Evolutionary conservation across 2,329 filamentous ascomycete genomes (phyloP), one percentile per base, ranked within the genome.

Genomic region (Fusarium haematococcum): DNA sequence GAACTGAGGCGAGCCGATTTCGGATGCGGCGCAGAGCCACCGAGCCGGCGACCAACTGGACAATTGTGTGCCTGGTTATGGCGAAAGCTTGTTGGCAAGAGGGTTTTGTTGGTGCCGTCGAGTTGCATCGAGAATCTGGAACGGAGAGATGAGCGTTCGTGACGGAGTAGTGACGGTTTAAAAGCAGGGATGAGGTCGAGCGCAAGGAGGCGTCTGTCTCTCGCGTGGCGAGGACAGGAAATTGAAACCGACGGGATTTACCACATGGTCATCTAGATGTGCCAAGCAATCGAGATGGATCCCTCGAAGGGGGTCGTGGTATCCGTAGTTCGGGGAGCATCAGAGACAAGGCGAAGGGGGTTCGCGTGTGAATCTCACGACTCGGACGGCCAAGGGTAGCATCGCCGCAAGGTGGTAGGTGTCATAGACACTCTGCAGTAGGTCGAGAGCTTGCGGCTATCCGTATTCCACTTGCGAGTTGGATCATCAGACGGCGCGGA

Each of bases 1-100:
- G 64, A 65, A 70, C 63, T 68, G 64, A 73, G 64, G 65, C 70
- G 54, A 73, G 60, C 69, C 65, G 30, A 67, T 41, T 63, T 66
- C 61, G 73, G 67, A 69, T 63, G 59, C 67, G 69, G 61, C 43
- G 56, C 52, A 68, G 25, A 57, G 45, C 27, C 57, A 56, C 30
- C 33, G 32, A 32, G 5, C 39, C 41, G 39, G n/a, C 33, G 27
- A 32, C 54, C 58, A 45, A 65, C 63, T 20, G 23, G 27, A 57
- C 25, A 52, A 52, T 52, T 50, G 32, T 37, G 63, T 33, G 30
- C 33, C 33, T 59, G 45, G 23, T 13, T 30, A 30, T 43, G 41
- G 60, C 27, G 41, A 59, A 23, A 14, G 33, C 50, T 41, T 54
- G 30, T 35, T 45, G n/a, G 20, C 20, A 45, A 58, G 39, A 52